Conservation (phyloP, 495 filamentous ascomycete genomes). For the Parathielavia appendiculata region DNA sequence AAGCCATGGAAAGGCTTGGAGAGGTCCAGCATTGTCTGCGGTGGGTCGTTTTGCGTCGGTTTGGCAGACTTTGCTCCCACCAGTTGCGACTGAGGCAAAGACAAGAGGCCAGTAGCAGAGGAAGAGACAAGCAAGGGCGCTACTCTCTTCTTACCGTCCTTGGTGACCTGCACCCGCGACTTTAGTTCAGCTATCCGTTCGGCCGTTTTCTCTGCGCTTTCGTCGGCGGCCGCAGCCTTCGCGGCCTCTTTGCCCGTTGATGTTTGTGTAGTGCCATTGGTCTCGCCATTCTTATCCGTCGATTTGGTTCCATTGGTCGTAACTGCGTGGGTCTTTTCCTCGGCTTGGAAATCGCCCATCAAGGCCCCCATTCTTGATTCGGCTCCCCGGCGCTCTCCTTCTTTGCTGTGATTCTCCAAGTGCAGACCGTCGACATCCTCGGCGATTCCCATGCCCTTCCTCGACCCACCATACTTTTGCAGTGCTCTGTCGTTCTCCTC, state of each 20-base stretch:
- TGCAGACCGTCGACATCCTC: constrained; percentile 83
- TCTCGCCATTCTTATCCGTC: constrained; percentile 31
- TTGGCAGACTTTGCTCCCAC: constrained; percentile 63
- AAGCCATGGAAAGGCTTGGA: constrained; percentile 93
- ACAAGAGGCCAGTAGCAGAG: constrained; percentile 74
- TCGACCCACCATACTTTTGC: constrained; percentile 83
- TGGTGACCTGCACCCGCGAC: constrained; percentile 85
- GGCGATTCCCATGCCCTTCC: constrained; percentile 78
- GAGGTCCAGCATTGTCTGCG: constrained; percentile 81
- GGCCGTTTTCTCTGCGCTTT: constrained; percentile 52
- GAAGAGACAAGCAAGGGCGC: constrained; percentile 86
- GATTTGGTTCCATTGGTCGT: constrained; percentile 43
- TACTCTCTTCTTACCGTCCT: constrained; percentile 95
- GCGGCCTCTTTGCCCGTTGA: constrained; percentile 23
- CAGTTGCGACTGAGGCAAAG: constrained; percentile 77
- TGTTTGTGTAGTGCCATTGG: constrained; percentile 35
- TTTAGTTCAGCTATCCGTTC: constrained; percentile 74
- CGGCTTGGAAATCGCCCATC: constrained; percentile 73
- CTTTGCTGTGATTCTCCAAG: constrained; percentile 87
- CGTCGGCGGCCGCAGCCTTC: constrained; percentile 32
- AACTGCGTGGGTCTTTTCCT: constrained; percentile 31
- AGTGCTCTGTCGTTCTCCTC: constrained; percentile 90
- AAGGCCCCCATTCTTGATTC: constrained; percentile 94
- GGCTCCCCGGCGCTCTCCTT: constrained; percentile 78
- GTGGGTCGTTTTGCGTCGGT: constrained; percentile 62